These are phyloP conservation scores for Garcia nutans DNA, from an alignment of 345 rosid genomes.

Conservation along the genomic window DNA sequence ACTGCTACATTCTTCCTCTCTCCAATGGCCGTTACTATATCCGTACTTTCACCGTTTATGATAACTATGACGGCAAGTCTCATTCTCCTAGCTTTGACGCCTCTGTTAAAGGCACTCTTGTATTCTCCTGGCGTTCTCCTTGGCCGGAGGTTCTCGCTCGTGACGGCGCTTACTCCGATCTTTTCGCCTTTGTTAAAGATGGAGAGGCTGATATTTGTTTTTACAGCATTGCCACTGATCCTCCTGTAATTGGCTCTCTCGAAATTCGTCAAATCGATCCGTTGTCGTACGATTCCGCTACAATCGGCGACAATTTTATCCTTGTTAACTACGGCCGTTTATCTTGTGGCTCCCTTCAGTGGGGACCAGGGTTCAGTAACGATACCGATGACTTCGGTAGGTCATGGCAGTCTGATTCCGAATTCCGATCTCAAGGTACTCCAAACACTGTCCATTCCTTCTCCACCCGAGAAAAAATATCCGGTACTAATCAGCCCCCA, in stretches of 20 bases:
- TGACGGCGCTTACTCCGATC: constrained; percentile 94
- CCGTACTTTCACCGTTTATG: constrained; percentile 94
- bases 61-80: constrained; percentile 88
- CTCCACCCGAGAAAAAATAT: constrained; percentile 46
- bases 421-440: constrained; percentile 33
- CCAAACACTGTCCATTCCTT: constrained; percentile 32
- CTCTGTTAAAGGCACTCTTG: constrained; percentile 87
- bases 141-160: constrained; percentile 62
- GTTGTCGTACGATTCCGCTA: constrained; percentile 49
- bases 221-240: constrained; percentile 91
- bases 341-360: constrained; percentile 66
- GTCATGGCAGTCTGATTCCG: constrained; percentile 81
- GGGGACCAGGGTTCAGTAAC: constrained; percentile 91
- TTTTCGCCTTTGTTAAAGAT: constrained; percentile 68
- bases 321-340: constrained; percentile 88
- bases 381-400: constrained; percentile 82
- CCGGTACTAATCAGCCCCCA: constrained; percentile 54
- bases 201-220: constrained; percentile 87
- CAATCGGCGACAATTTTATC: constrained; percentile 43
- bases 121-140: constrained; percentile 92
- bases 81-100: constrained; percentile 83
- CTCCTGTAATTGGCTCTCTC: constrained; percentile 85
- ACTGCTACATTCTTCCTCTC: constrained; percentile 82
- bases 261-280: constrained; percentile 75
- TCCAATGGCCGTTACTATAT: constrained; percentile 79